Evolutionary conservation across 345 rosid genomes (phyloP), one percentile per base, ranked within the genome.

Genomic region (Lumnitzera racemosa): DNA sequence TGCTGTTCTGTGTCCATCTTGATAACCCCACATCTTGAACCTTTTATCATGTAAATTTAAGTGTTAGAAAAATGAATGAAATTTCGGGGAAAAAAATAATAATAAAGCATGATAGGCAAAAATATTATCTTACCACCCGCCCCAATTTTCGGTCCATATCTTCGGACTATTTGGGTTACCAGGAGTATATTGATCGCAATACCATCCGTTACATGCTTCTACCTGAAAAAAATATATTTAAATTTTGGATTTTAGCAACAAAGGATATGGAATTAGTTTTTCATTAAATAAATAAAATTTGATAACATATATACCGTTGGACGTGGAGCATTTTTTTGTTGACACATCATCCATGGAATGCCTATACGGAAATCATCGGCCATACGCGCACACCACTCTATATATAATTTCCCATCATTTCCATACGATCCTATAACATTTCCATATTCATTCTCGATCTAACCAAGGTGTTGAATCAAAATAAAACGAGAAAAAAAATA

Each of bases 371-470:
- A 57, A 0, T 61, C 56, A 36, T 29, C 31, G 9, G 85, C 80
- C 76, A 81, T 56, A 20, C 66, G 50, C 0, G 77, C 66, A 3
- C 82, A 78, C 85, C 85, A 81, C 0, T 81, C 49, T 0, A 73
- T 3, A 5, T 78, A 81, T 0, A 64, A 51, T 36, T 72, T 68
- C 12, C 76, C 85, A 11, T 56, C 70, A n/a, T 53, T 63, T 36
- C 78, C 80, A 52, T 72, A 72, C 0, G 65, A 2, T 2, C 52
- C 5, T 56, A 56, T 62, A 1, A 81, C 58, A 57, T 76, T 67
- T 12, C 83, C 81, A 29, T 66, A 78, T 31, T 78, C 86, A 51
- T 81, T 81, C 60, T 81, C 86, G 10, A 81, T 72, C 82, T 80
- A 55, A 23, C 20, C 29, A 11, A 24, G 12, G 52, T 46, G 36